phyloP scores from a whole-genome alignment of 2,329 filamentous ascomycete genomes.

The Hirsutella rhossiliensis region DNA sequence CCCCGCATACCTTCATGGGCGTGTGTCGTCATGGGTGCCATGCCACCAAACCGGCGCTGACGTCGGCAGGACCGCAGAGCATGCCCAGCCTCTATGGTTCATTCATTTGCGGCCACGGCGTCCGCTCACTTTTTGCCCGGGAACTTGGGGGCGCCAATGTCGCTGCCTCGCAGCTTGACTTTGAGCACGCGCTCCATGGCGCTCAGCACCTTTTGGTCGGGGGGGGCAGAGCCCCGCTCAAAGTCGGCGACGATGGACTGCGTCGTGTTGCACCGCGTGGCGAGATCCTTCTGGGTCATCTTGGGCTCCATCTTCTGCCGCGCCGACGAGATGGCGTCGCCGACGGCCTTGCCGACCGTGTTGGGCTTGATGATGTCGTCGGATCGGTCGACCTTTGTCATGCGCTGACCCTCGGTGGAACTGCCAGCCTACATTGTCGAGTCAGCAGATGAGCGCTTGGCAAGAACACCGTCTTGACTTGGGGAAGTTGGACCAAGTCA shows the following conservation, averaged over 20 bases:
- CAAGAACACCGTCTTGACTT: no score
- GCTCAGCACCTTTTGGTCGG: slow-evolving; percentile 71
- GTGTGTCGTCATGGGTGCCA: background rate
- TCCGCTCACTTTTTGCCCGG: slow-evolving; percentile 50
- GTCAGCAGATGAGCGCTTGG: no score
- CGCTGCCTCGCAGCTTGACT: slow-evolving; percentile 72
- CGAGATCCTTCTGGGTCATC: slow-evolving; percentile 86
- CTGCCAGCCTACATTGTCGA: slow-evolving; percentile 10
- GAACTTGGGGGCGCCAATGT: slow-evolving; percentile 78
- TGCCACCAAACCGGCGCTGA: background rate
- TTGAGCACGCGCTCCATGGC: slow-evolving; percentile 78
- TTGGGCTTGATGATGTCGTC: slow-evolving; percentile 98
- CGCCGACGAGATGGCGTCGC: slow-evolving; percentile 68
- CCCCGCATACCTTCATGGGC: background rate
- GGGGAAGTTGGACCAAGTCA: no score
- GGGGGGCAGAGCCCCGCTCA: slow-evolving; percentile 66
- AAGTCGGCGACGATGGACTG: slow-evolving; percentile 70
- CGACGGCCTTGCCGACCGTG: slow-evolving; percentile 71
- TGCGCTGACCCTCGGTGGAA: slow-evolving; percentile 68
- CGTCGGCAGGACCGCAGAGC: background rate
- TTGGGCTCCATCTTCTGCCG: slow-evolving; percentile 78
- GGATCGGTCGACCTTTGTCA: slow-evolving; percentile 94
- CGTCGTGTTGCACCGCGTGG: slow-evolving; percentile 82
- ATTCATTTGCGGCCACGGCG: background rate
- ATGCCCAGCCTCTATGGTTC: no score